Evolutionary conservation across 371 early-diverging fungal genomes (phyloP), one percentile per base, ranked within the genome.

Genomic region (Enterocytospora artemiae): DNA sequence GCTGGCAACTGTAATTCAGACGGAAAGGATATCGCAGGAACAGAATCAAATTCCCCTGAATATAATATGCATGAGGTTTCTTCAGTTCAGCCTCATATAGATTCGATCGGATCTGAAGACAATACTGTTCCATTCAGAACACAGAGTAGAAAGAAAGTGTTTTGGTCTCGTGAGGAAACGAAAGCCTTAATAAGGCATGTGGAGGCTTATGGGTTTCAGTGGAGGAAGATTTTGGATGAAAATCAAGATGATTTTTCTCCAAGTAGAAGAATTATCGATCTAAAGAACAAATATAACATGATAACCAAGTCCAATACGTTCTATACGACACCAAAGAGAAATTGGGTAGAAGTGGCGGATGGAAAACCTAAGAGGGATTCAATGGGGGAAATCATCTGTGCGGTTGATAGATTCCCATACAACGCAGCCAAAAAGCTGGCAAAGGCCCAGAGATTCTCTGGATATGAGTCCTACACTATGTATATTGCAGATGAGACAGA

Each of bases 131-230:
- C 37, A 37, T 5, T 16, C 5, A 37, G 37, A 16, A 16, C 16
- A 9, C 43, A 33, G 0, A 43, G 31, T 14, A 50, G 53, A 28
- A 32, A 50, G 20, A n/a, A n/a, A 27, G 27, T 33, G 12, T 24
- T n/a, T 14, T 71, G 71, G 71, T 57, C 50, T 3, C 24, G 32
- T 0, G 71, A 59, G 36, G 71, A 71, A 52, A 30, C 4, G 30
- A 37, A 54, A 3, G 59, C 66, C n/a, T 34, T 71, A 12, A 2
- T 49, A 20, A 59, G 44, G 18, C 66, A 62, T 20, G 25, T 71
- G 7, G 33, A 41, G 7, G 57, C 58, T 18, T 46, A 36, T 61
- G 71, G 71, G 20, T 32, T 32, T 36, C 53, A 58, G 0, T 71
- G 71, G 71, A 48, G 22, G 5, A 49, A 39, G 14, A 71, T 66